phyloP scores from a whole-genome alignment of 108 stramenopile genomes.

The Mayamaea pseudoterrestris region DNA sequence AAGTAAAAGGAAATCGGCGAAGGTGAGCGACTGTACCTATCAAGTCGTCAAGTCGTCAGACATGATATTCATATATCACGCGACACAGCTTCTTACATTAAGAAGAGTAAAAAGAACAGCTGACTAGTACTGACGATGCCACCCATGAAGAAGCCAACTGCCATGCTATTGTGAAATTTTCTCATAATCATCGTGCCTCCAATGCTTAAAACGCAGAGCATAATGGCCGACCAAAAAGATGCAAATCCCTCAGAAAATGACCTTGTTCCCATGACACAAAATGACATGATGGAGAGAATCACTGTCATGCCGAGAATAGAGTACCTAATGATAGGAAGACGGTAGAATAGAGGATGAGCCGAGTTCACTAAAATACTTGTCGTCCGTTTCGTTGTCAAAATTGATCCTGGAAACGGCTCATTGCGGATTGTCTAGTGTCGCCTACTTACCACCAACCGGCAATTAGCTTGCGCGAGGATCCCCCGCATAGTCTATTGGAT shows the following conservation, averaged over 20 bases:
- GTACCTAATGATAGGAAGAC: conserved; percentile 40
- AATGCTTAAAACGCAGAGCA: conserved; percentile 52
- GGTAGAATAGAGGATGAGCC: background rate
- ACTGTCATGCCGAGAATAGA: conserved; percentile 63
- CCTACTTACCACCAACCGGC: conserved; percentile 85
- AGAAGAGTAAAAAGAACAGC: conserved; percentile 68
- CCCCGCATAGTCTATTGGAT: conserved; percentile 56
- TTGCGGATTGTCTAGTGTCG: background rate
- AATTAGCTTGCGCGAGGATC: conserved; percentile 71
- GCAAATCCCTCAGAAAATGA: conserved; percentile 55
- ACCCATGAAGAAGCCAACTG: conserved; percentile 84
- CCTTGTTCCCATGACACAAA: conserved; percentile 56
- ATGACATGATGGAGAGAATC: conserved; percentile 42
- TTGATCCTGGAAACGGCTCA: no score
- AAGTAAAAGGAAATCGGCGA: conserved; percentile 5
- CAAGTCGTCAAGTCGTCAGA: background rate
- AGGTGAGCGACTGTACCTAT: background rate
- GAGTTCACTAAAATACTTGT: background rate
- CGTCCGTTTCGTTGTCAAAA: background rate
- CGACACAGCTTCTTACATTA: conserved; percentile 44
- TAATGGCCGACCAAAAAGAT: conserved; percentile 56
- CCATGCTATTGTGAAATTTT: conserved; percentile 76
- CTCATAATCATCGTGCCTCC: conserved; percentile 87
- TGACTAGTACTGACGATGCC: conserved; percentile 67
- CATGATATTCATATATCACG: background rate